phyloP scores from a whole-genome alignment of 495 filamentous ascomycete genomes.

The Podospora appendiculata region DNA sequence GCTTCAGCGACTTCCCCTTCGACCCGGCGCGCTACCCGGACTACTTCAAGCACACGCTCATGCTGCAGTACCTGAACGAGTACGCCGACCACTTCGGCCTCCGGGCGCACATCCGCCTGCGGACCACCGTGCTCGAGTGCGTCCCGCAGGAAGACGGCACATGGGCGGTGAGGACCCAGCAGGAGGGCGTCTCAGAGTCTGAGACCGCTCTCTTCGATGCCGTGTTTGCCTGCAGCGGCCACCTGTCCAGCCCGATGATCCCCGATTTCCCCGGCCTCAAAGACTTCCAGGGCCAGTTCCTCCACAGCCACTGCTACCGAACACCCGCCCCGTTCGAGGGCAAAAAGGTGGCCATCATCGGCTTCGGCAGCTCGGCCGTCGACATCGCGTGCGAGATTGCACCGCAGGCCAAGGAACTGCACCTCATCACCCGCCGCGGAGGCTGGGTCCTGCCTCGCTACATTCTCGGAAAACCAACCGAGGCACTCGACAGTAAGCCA shows the following conservation, averaged over 20 bases:
- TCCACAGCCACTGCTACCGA: conserved; percentile 27
- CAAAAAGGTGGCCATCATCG: conserved; percentile 22
- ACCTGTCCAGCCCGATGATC: conserved; percentile 14
- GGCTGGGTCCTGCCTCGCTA: conserved; percentile 17
- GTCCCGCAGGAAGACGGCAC: conserved; percentile 1
- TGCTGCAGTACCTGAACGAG: conserved; percentile 20
- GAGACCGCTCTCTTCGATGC: conserved; percentile 16
- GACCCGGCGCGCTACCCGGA: conserved; percentile 20
- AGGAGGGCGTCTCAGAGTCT: not conserved
- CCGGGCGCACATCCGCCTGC: conserved; percentile 14
- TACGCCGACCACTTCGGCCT: conserved; percentile 22
- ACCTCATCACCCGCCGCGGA: conserved; percentile 14
- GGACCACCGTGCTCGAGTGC: conserved; percentile 14
- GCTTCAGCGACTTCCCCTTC: conserved; percentile 28
- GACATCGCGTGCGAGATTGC: conserved; percentile 16
- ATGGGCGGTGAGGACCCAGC: conserved; percentile 3
- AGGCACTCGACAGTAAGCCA: conserved; percentile 14
- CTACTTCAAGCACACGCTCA: conserved; percentile 13
- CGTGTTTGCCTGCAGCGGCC: conserved; percentile 22
- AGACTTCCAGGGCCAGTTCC: conserved; percentile 11
- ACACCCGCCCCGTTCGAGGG: conserved; percentile 16
- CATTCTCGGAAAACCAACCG: conserved; percentile 11
- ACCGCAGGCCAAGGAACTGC: conserved; percentile 6
- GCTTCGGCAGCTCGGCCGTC: conserved; percentile 22
- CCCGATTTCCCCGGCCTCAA: conserved; percentile 19